Conservation (phyloP, 495 filamentous ascomycete genomes). For the Xylaria longipes region DNA sequence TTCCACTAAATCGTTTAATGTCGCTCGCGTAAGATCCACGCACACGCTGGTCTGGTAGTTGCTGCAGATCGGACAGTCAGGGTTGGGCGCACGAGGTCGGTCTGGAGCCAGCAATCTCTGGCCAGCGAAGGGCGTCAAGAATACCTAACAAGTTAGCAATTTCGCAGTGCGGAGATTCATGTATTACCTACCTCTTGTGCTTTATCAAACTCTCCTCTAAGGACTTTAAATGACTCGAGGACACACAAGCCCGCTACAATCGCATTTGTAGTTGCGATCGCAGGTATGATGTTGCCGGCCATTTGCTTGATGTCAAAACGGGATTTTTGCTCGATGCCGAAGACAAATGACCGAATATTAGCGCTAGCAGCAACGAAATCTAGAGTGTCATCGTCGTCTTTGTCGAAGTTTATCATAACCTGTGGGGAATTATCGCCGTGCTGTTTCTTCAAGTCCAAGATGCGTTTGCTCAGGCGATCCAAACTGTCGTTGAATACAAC, state of each 20-base stretch:
- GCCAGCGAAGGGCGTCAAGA: conserved; percentile 81
- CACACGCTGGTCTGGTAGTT: conserved; percentile 68
- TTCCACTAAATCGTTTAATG: conserved; percentile 81
- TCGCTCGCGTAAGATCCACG: conserved; percentile 76
- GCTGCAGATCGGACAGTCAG: conserved; percentile 81
- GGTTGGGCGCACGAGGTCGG: conserved; percentile 73
- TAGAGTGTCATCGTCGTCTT: conserved; percentile 93
- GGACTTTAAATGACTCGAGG: conserved; percentile 89
- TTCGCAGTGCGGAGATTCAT: conserved; percentile 45
- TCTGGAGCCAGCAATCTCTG: conserved; percentile 79
- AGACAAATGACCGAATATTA: conserved; percentile 84
- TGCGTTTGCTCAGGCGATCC: conserved; percentile 73
- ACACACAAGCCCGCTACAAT: conserved; percentile 95
- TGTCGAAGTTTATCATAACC: conserved; percentile 86
- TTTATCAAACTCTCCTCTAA: conserved; percentile 72
- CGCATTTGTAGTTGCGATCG: conserved; percentile 97
- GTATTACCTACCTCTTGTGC: conserved; percentile 55
- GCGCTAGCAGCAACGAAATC: conserved; percentile 93
- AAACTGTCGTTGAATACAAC: conserved; percentile 87
- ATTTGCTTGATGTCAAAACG: conserved; percentile 99
- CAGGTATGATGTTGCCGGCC: conserved; percentile 98
- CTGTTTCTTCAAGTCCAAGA: conserved; percentile 63
- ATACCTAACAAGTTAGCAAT: conserved; percentile 59
- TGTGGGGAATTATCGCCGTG: conserved; percentile 55
- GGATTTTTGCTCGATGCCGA: conserved; percentile 84